Percentiles rank a stretch among this genome's conserved stretches.
These are phyloP conservation scores for Physocladia obscura DNA, from an alignment of 192 early-diverging fungal genomes.

Conservation along the genomic window DNA sequence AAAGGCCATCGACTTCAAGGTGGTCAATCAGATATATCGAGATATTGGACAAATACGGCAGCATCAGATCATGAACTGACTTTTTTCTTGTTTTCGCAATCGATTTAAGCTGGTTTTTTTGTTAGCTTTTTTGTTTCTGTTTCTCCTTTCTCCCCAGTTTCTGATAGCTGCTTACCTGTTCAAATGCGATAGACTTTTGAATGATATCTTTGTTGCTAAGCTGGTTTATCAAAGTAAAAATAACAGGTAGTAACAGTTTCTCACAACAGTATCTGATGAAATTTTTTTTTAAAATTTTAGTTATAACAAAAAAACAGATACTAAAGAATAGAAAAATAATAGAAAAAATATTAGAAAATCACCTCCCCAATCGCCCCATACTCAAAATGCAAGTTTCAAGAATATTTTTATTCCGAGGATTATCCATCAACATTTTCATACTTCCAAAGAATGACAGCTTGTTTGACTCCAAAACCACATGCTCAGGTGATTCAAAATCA, in stretches of 20 bases:
- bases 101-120: constrained; percentile 4
- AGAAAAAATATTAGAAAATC: background rate
- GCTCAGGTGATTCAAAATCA: constrained; percentile 12
- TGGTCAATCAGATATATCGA: constrained; percentile 35
- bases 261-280: constrained; percentile 3
- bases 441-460: constrained; percentile 8
- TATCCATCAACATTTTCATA: constrained; percentile 11
- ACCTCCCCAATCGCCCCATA: constrained; percentile 16
- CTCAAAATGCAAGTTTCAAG: constrained; percentile 12
- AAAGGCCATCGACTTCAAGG: background rate
- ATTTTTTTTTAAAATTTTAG: background rate
- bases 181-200: constrained; percentile 13
- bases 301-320: background rate
- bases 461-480: constrained; percentile 9
- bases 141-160: background rate
- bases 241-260: constrained; percentile 15
- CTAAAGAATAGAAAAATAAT: background rate
- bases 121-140: background rate
- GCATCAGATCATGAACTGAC: constrained; percentile 15
- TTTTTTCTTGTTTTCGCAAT: constrained; percentile 25
- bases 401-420: background rate
- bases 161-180: constrained; percentile 15
- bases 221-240: constrained; percentile 22
- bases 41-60: constrained; percentile 21
- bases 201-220: constrained; percentile 13